Evolutionary conservation across 768 basidiomycete species (phyloP), one percentile per base, ranked within the genome.

Genomic region (Mycena floridula): DNA sequence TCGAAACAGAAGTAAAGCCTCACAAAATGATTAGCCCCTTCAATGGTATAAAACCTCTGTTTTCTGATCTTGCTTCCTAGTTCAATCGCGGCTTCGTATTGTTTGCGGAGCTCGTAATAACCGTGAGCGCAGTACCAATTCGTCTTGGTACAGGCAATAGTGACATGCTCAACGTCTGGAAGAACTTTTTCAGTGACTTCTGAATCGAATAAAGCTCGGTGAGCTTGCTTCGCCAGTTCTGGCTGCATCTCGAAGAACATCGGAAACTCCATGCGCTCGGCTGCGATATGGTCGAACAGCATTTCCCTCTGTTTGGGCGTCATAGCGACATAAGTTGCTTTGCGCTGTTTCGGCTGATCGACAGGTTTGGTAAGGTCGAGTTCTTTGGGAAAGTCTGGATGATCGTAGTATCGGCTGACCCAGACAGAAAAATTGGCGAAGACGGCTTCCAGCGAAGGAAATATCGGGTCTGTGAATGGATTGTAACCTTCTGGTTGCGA

Each of bases 401-500:
- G 37, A 9, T 39, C 21, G 26, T 25, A 47, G 27, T 47, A 47
- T 9, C 23, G 15, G 43, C 13, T 23, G 20, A 45, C 45, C 44
- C 43, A 47, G 13, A 24, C 40, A 15, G 25, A 7, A 27, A 45
- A 47, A 30, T 45, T 46, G 7, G 18, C 25, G 15, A 46, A 23
- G 13, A 47, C 8, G 11, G 11, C 44, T 16, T 44, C 42, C 9
- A 9, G 41, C 13, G 44, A 43, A 21, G 45, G 20, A 11, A 25
- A 47, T 12, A 27, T 21, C 7, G 44, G 45, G 26, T 47, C 43
- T 21, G 13, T 22, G 37, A 15, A 22, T 9, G 37, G 21, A 12
- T n/a, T 20, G 37, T 15, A 39, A 12, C 13, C 15, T 11, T 39
- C 37, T 11, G 28, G 28, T 9, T 9, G 11, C 11, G 28, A 16